A percentile compares a stretch with the other conserved stretches of the same genome.
Evolutionary conservation across 345 rosid genomes (phyloP).

Genomic region (Citrus reticulata): DNA sequence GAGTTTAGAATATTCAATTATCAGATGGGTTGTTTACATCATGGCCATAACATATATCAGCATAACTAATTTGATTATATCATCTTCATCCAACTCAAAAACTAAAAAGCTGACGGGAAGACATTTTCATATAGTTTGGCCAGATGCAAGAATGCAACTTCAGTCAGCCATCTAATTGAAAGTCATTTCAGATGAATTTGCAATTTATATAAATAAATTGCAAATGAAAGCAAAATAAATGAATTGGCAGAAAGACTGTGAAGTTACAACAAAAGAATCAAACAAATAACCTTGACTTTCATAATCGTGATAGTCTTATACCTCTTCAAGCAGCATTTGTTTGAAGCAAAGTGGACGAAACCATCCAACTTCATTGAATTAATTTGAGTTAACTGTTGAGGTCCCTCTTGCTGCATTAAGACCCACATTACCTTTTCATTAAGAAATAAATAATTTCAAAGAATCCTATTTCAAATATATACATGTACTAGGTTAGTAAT

Average conservation of each 20-base stretch:
- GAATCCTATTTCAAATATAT: background rate
- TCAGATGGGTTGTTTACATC: background rate
- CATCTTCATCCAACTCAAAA: background rate
- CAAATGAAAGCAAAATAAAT: background rate
- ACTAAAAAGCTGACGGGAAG: background rate
- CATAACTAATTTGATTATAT: background rate
- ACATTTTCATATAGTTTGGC: background rate
- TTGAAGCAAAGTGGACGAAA: background rate
- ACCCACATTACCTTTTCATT: background rate
- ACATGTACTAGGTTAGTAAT: background rate
- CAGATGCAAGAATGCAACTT: background rate
- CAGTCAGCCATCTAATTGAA: background rate
- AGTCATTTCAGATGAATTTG: background rate
- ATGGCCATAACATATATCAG: background rate
- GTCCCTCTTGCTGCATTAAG: background rate
- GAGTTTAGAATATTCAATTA: background rate
- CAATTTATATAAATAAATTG: background rate
- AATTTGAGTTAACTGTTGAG: background rate
- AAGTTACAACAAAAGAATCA: background rate
- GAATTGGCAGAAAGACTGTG: background rate
- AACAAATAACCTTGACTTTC: background rate
- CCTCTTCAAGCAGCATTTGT: conserved; percentile 1
- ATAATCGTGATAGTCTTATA: background rate
- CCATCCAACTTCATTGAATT: background rate
- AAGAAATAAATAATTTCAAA: background rate